Conservation (phyloP, 208 protist genomes). For the Willaertia magna region DNA sequence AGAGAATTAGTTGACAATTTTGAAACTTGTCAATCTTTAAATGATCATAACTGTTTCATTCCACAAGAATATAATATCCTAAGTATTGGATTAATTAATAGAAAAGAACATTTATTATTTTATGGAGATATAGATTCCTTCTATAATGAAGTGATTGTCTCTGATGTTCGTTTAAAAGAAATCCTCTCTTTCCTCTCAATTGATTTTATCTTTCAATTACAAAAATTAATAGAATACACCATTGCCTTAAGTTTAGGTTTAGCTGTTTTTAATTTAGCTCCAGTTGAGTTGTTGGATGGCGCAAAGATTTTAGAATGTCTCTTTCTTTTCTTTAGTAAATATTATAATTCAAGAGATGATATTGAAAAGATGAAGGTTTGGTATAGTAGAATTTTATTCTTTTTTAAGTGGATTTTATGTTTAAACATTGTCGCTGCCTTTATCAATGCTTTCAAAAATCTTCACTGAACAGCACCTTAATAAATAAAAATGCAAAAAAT, state of each 20-base stretch:
- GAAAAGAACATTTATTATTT: not conserved
- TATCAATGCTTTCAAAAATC: not conserved
- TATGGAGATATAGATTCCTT: not conserved
- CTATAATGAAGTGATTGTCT: not conserved
- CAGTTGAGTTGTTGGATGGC: not conserved
- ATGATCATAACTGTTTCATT: too few species aligned
- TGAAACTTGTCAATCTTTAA: not conserved
- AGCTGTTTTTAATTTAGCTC: not conserved
- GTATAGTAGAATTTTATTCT: not conserved
- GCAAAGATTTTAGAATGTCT: not conserved
- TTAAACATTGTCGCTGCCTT: not conserved
- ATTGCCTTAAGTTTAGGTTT: not conserved
- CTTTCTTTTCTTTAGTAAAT: not conserved
- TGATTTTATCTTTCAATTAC: not conserved
- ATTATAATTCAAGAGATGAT: not conserved
- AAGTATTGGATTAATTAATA: too few species aligned
- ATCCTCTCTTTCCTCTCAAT: not conserved
- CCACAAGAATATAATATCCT: too few species aligned
- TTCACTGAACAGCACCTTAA: too few species aligned
- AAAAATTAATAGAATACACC: not conserved
- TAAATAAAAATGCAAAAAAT: too few species aligned
- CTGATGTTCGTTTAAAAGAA: not conserved
- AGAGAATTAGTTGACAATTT: not conserved
- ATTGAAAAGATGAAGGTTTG: not conserved
- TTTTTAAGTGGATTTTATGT: not conserved